Base-by-base conservation (phyloP, 371 early-diverging fungal genomes). In the Smittium culicis region DNA sequence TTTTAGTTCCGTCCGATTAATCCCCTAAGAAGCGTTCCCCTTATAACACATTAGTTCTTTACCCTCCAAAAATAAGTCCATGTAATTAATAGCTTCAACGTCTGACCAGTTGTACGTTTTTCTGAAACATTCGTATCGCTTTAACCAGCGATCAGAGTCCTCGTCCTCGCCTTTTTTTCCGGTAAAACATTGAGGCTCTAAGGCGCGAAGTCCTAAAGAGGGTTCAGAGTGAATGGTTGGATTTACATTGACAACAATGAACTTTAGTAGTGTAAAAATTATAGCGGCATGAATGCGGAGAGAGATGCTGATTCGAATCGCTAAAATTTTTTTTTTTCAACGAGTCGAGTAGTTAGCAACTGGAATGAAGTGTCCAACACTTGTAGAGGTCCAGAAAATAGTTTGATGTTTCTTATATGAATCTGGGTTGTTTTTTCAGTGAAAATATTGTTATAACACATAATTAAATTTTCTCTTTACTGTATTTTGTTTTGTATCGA, bases 51-150 rank as follows among this genome's bases (percentile, higher is more conserved):
- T 32, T 59, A 59, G 25, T 5, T 5, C 60, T 32, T 59, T 59
- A 11, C 32, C 60, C 32, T 59, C 60, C 32, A 59, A n/a, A 32
- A 59, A 59, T 32, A 59, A 59, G 32, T 59, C 60, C 5, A 59
- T 5, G n/a, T 59, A 59, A n/a, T 59, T 25, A 17, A 54, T 25
- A 17, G 54, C 54, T 54, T 54, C 54, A n/a, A n/a, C n/a, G n/a
- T n/a, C n/a, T n/a, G n/a, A n/a, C n/a, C 60, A 59, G 16, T 32
- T 32, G 32, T n/a, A 59, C n/a, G 60, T 59, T 25, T 59, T 59
- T 59, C 60, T 5, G 32, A 59, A 59, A 29, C 28, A 27, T 25
- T 59, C 60, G 32, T 59, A 59, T 25, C 60, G 5, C 32, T 59
- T 59, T 29, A 59, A 16, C 60, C 60, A 59, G 11, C 60, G 5